These are phyloP conservation scores for Penicillium soppii DNA, from an alignment of 495 filamentous ascomycete species.

Conservation along the genomic window DNA sequence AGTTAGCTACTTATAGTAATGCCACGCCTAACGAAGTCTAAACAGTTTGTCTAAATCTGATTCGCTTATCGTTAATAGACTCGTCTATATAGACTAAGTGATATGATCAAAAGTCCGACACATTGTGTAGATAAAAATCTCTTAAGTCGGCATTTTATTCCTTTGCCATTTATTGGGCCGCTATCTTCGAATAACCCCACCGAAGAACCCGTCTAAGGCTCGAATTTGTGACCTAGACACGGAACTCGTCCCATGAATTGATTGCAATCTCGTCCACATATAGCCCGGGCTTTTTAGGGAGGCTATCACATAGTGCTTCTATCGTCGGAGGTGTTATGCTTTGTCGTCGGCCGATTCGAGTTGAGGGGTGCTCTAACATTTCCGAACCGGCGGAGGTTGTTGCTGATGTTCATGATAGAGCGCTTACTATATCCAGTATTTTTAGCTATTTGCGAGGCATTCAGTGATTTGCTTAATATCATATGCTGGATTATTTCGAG, in stretches of 20 bases:
- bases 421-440: constrained; percentile 2
- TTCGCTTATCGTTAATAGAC: constrained; percentile 28
- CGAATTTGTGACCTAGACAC: background rate
- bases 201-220: constrained; percentile 5
- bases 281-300: constrained; percentile 4
- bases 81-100: constrained; percentile 35
- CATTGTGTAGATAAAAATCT: constrained; percentile 31
- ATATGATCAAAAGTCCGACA: constrained; percentile 29
- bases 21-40: constrained; percentile 29
- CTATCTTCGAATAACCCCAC: constrained; percentile 13
- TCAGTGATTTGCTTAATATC: background rate
- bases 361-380: constrained; percentile 3
- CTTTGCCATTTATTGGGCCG: constrained; percentile 19
- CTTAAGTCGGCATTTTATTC: constrained; percentile 32
- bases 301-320: constrained; percentile 1
- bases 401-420: constrained; percentile 1
- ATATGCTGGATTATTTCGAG: background rate
- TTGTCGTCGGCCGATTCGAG: background rate
- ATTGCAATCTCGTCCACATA: constrained; percentile 20
- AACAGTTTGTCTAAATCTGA: constrained; percentile 21
- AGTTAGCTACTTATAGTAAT: constrained; percentile 26
- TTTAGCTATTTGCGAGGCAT: background rate
- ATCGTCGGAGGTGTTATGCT: background rate
- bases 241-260: constrained; percentile 18
- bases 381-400: background rate